phyloP scores from a whole-genome alignment of 2,329 filamentous ascomycete species.

The Dactylellina drechsleri region DNA sequence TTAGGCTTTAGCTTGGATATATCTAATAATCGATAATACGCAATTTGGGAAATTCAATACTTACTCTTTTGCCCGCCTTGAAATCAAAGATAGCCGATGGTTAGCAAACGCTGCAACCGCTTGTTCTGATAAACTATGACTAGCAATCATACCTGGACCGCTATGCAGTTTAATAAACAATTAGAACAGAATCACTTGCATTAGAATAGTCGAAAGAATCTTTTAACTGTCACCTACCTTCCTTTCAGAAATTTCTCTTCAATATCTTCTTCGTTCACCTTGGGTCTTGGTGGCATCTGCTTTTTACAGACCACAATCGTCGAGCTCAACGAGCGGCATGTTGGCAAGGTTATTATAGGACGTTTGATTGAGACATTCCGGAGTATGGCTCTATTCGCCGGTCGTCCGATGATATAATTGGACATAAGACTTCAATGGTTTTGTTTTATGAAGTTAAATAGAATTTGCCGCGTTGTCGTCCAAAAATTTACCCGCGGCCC shows the following conservation, averaged over 20 bases:
- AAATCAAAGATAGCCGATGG: background rate
- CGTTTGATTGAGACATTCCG: conserved; percentile 2
- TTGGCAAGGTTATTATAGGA: background rate
- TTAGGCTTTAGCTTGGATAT: conserved; percentile 11
- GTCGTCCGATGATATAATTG: background rate
- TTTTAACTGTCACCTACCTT: conserved; percentile 51
- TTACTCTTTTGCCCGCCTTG: conserved; percentile 45
- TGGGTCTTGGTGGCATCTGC: conserved; percentile 78
- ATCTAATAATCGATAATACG: background rate
- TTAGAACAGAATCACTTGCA: conserved; percentile 61
- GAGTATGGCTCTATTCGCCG: conserved; percentile 2
- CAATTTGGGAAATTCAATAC: background rate
- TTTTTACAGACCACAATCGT: conserved; percentile 63
- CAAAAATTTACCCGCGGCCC: too few relatives aligned
- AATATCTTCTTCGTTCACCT: conserved; percentile 79
- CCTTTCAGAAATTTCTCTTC: conserved; percentile 89
- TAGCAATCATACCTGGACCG: conserved; percentile 17
- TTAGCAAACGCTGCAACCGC: background rate
- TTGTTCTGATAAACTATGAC: background rate
- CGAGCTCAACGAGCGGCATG: conserved; percentile 39
- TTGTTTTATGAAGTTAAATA: too few relatives aligned
- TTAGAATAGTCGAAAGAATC: background rate
- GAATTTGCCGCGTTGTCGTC: too few relatives aligned
- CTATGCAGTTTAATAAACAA: conserved; percentile 66
- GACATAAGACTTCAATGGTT: too few relatives aligned